A percentile compares a stretch with the other conserved stretches of the same genome.
Conservation (phyloP, 805 yeast genomes). For the Nadsonia fulvescens region DNA sequence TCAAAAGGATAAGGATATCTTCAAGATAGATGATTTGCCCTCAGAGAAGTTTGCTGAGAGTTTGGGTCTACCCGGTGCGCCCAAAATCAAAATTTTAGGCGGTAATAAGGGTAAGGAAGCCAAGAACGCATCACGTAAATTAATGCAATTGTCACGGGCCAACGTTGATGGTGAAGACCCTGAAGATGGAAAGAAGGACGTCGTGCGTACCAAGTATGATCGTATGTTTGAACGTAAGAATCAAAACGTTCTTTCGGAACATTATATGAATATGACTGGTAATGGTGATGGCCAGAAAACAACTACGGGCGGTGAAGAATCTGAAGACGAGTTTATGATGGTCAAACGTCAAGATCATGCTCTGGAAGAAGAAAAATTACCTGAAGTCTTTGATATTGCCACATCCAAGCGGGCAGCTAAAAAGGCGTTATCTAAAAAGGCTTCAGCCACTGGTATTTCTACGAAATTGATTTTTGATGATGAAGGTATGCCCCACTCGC, state of each 20-base stretch:
- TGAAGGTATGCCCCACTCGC: conserved; percentile 80
- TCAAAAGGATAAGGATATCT: conserved; percentile 76
- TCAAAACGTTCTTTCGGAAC: conserved; percentile 81
- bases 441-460: conserved; percentile 48
- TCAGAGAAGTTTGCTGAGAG: conserved; percentile 73
- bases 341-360: conserved; percentile 67
- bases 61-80: conserved; percentile 90
- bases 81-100: conserved; percentile 63
- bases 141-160: conserved; percentile 37
- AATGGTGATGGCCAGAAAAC: conserved; percentile 19
- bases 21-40: conserved; percentile 60
- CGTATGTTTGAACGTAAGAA: conserved; percentile 90
- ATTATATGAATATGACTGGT: conserved; percentile 59
- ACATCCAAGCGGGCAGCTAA: conserved; percentile 73
- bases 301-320: conserved; percentile 33
- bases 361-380: conserved; percentile 30
- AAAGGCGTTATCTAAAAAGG: conserved; percentile 75
- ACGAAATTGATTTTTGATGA: conserved; percentile 79
- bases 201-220: conserved; percentile 75
- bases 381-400: conserved; percentile 39
- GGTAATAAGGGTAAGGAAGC: conserved; percentile 22
- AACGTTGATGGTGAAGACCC: conserved; percentile 44
- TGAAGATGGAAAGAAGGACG: conserved; percentile 20
- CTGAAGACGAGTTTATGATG: conserved; percentile 56
- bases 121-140: conserved; percentile 57